Percentiles rank a stretch among this genome's conserved stretches.
Evolutionary conservation across 148 eudicot genomes (phyloP).

Genomic region (Heliamphora exappendiculata): DNA sequence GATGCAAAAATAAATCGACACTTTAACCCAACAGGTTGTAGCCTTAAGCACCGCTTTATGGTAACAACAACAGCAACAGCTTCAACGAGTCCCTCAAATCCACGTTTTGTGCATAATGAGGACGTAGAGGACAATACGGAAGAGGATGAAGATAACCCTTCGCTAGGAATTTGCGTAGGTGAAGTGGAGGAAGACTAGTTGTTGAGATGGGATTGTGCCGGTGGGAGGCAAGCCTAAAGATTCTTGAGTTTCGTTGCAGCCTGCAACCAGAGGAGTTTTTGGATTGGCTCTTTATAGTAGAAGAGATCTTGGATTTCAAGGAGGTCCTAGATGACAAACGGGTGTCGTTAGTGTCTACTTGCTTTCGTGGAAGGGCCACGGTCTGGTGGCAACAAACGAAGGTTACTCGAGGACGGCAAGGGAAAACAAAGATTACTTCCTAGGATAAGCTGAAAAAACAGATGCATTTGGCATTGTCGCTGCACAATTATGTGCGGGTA

Average conservation of each 20-base stretch:
- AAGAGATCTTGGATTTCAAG: not conserved
- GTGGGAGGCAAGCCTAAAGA: not conserved
- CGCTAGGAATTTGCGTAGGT: too few relatives aligned
- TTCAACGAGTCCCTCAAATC: too few relatives aligned
- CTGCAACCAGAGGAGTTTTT: not conserved
- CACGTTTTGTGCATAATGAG: too few relatives aligned
- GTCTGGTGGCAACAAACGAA: not conserved
- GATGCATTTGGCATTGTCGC: not conserved
- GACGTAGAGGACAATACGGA: too few relatives aligned
- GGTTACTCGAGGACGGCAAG: not conserved
- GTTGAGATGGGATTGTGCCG: too few relatives aligned
- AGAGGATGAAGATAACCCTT: too few relatives aligned
- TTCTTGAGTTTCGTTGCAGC: not conserved
- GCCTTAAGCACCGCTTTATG: too few relatives aligned
- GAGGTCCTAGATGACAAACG: not conserved
- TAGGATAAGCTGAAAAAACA: not conserved
- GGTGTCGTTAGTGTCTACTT: not conserved
- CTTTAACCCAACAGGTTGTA: too few relatives aligned
- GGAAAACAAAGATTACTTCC: not conserved
- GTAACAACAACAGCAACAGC: too few relatives aligned
- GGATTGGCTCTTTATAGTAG: not conserved
- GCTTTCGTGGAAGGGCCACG: not conserved
- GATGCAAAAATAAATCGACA: too few relatives aligned
- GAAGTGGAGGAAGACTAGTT: too few relatives aligned
- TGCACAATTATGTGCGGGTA: not conserved